Conservation (phyloP, 2,329 filamentous ascomycete genomes). For the Fusarium pseudonygamai region DNA sequence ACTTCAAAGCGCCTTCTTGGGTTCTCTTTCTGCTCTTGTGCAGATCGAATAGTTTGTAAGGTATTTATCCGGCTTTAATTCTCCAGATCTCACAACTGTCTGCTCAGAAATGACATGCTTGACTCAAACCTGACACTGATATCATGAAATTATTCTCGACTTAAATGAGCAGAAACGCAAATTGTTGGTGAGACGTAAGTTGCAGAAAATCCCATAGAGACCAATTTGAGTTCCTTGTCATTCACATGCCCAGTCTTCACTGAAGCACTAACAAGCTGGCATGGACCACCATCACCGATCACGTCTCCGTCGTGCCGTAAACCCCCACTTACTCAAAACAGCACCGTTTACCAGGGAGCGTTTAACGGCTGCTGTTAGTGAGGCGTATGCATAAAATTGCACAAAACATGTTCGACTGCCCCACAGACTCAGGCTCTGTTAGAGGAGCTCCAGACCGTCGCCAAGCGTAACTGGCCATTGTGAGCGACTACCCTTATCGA, state of each 20-base stretch:
- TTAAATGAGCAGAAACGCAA: background rate
- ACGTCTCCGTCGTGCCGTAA: slow-evolving; percentile 5
- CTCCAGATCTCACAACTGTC: background rate
- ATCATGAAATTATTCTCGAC: background rate
- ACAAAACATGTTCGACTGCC: background rate
- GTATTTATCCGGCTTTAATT: background rate
- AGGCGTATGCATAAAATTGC: slow-evolving; percentile 4
- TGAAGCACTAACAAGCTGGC: background rate
- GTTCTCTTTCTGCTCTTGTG: background rate
- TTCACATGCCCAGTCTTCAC: background rate
- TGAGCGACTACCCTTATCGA: slow-evolving; percentile 28
- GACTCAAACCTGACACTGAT: background rate
- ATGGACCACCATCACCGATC: background rate
- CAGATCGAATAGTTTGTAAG: background rate
- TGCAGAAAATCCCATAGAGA: background rate
- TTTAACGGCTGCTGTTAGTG: background rate
- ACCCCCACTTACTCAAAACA: slow-evolving; percentile 16
- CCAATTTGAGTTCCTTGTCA: background rate
- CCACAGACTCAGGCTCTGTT: background rate
- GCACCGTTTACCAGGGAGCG: background rate
- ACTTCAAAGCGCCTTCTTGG: background rate
- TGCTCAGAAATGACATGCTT: background rate
- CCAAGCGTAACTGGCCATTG: slow-evolving; percentile 6
- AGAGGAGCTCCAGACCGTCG: background rate
- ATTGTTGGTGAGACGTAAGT: background rate